phyloP scores from a whole-genome alignment of 805 yeast genomes.

The Ogataea salicorniae region DNA sequence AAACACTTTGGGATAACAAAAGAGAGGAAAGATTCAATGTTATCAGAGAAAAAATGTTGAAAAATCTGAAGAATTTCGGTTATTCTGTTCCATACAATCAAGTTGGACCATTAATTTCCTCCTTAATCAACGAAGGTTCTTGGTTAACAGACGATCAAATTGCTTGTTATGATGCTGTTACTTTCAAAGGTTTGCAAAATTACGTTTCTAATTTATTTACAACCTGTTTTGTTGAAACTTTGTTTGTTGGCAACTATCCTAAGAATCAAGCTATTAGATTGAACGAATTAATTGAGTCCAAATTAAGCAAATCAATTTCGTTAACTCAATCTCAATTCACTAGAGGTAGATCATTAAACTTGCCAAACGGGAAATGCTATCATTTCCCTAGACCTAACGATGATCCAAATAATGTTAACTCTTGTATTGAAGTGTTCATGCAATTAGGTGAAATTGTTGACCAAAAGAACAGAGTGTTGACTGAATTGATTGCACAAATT shows the following conservation, averaged over 20 bases:
- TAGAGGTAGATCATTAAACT: constrained; percentile 36
- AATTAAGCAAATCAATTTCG: constrained; percentile 32
- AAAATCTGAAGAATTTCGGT: constrained; percentile 63
- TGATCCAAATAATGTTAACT: constrained; percentile 72
- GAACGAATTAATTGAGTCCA: constrained; percentile 36
- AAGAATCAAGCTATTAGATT: constrained; percentile 49
- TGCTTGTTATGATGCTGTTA: constrained; percentile 44
- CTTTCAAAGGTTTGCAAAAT: constrained; percentile 31
- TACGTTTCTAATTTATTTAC: constrained; percentile 50
- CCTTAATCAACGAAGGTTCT: constrained; percentile 65
- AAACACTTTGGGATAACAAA: constrained; percentile 27
- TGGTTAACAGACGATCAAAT: constrained; percentile 63
- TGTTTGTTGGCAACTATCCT: constrained; percentile 70
- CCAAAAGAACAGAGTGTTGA: constrained; percentile 39
- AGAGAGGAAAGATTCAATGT: constrained; percentile 58
- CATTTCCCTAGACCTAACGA: constrained; percentile 47
- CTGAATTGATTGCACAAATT: constrained; percentile 67
- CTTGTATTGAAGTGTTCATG: constrained; percentile 73
- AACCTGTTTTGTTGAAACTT: constrained; percentile 64
- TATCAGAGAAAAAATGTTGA: constrained; percentile 56
- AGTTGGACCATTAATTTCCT: constrained; percentile 56
- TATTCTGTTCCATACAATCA: constrained; percentile 76
- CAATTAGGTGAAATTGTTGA: constrained; percentile 57
- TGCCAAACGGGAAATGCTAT: constrained; percentile 35
- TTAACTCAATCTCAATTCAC: constrained; percentile 41